Base-by-base conservation (phyloP, 208 protist species). In the Trypanosoma avium region DNA sequence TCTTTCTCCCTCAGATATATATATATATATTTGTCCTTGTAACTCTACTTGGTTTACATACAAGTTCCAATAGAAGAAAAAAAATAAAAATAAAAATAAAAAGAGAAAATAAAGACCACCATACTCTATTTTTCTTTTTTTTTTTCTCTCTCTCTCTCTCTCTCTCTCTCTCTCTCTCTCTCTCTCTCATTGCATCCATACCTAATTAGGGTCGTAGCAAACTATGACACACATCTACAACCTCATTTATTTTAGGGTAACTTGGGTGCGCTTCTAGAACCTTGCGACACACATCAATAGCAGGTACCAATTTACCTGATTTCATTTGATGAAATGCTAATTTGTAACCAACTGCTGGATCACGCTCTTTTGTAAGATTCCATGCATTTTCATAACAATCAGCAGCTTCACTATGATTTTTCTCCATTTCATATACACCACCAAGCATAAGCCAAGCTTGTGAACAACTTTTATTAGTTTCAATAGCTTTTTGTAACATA, bases 301-400 rank as follows among this genome's bases (percentile, higher is more conserved):
- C 91, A 56, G 96, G 79, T 48, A 98, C 81, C 22, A 88, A 84
- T 36, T 89, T 77, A 52, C 86, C 84, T 46, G 92, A 93, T 73
- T 98, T 98, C 57, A 98, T 83, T 66, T 95, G 97, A 79, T 98
- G 98, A 78, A 98, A 98, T 26, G 95, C 95, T 7, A 99, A 83
- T 57, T 97, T 97, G 86, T 93, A 98, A n/a, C 97, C 97, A 26
- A 98, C 75, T 1, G 60, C 71, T 12, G 92, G 91, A 61, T 94
- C 79, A 3, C 60, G 72, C 58, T 97, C 93, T 67, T 90, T 83
- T 50, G 90, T 56, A 42, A 97, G 73, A 45, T 88, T 67, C 97
- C 97, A 99, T 6, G 97, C 93, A 35, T 88, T 89, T 45, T 97
- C 83, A 66, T 98, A 98, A 77, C 92, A 90, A 19, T 91, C 58